phyloP scores from a whole-genome alignment of 352 stramenopile species.

The Phytophthora chlamydospora region DNA sequence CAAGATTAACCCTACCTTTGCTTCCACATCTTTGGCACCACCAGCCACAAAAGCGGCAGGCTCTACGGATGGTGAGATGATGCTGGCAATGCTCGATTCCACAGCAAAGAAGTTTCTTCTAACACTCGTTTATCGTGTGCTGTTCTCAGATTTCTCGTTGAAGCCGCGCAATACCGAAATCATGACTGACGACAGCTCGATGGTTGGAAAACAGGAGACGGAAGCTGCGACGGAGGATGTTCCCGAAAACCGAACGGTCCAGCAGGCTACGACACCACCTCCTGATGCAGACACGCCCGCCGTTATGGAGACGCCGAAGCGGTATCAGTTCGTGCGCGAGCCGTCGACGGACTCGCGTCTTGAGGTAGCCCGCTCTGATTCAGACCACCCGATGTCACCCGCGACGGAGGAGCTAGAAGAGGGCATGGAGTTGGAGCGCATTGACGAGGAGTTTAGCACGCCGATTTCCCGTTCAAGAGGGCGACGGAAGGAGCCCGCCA shows the following conservation, averaged over 20 bases:
- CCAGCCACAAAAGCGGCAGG: slow-evolving; percentile 25
- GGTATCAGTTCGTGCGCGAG: slow-evolving; percentile 82
- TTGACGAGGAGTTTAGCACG: slow-evolving; percentile 87
- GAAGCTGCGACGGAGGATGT: slow-evolving; percentile 21
- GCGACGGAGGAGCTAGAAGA: slow-evolving; percentile 68
- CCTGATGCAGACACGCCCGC: slow-evolving; percentile 32
- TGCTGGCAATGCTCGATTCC: background rate
- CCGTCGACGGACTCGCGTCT: slow-evolving; percentile 68
- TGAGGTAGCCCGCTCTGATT: slow-evolving; percentile 32
- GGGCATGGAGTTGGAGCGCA: slow-evolving; percentile 74
- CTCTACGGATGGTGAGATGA: slow-evolving; percentile 48
- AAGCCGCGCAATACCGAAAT: slow-evolving; percentile 40
- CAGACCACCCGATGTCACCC: slow-evolving; percentile 46
- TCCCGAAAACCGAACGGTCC: slow-evolving; percentile 35
- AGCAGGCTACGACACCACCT: slow-evolving; percentile 42
- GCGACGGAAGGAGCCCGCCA: slow-evolving; percentile 64
- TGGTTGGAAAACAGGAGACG: slow-evolving; percentile 30
- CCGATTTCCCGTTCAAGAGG: slow-evolving; percentile 55
- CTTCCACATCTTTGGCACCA: slow-evolving; percentile 34
- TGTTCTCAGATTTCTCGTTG: slow-evolving; percentile 48
- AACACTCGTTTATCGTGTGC: background rate
- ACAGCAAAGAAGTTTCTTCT: slow-evolving; percentile 6
- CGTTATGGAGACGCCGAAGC: slow-evolving; percentile 68
- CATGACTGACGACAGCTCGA: slow-evolving; percentile 17
- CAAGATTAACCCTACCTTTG: slow-evolving; percentile 58